These are phyloP conservation scores for Dactylonectria estremocensis DNA, from an alignment of 2,329 filamentous ascomycete genomes.

Conservation along the genomic window DNA sequence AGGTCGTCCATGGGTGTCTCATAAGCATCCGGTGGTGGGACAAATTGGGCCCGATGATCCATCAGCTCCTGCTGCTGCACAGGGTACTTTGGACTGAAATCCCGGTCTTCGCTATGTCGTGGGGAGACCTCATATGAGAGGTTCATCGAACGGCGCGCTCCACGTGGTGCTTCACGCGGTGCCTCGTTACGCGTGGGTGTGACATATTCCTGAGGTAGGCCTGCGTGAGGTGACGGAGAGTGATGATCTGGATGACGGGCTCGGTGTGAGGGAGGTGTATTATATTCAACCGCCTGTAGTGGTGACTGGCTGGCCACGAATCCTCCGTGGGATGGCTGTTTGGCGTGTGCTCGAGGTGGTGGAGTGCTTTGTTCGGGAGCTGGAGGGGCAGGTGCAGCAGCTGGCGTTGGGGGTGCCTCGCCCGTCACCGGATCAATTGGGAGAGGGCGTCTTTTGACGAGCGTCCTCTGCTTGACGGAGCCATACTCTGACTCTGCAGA, in stretches of 20 bases:
- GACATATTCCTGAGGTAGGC: conserved; percentile 37
- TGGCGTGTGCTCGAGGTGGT: conserved; percentile 61
- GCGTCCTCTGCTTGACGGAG: conserved; percentile 66
- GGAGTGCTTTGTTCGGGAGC: conserved; percentile 64
- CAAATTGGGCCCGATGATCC: conserved; percentile 56
- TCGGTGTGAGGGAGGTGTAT: conserved; percentile 56
- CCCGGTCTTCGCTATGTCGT: conserved; percentile 55
- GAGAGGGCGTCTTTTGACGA: conserved; percentile 86
- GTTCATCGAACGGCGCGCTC: conserved; percentile 54
- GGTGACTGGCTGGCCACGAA: conserved; percentile 69
- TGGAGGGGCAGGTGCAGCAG: conserved; percentile 48
- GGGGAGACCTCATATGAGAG: conserved; percentile 55
- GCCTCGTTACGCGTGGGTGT: conserved; percentile 43
- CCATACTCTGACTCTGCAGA: conserved; percentile 55
- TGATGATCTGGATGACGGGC: conserved; percentile 57
- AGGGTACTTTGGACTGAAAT: conserved; percentile 52
- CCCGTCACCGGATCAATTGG: conserved; percentile 82
- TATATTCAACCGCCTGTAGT: conserved; percentile 68
- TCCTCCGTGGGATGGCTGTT: conserved; percentile 53
- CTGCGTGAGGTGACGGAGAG: conserved; percentile 51
- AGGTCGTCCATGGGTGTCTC: conserved; percentile 52
- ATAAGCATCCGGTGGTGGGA: conserved; percentile 52
- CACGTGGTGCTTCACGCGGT: conserved; percentile 50
- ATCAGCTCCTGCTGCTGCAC: conserved; percentile 56
- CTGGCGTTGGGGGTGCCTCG: conserved; percentile 51